These are phyloP conservation scores for Backusella morwellensis DNA, from an alignment of 192 early-diverging fungal species.

Conservation along the genomic window DNA sequence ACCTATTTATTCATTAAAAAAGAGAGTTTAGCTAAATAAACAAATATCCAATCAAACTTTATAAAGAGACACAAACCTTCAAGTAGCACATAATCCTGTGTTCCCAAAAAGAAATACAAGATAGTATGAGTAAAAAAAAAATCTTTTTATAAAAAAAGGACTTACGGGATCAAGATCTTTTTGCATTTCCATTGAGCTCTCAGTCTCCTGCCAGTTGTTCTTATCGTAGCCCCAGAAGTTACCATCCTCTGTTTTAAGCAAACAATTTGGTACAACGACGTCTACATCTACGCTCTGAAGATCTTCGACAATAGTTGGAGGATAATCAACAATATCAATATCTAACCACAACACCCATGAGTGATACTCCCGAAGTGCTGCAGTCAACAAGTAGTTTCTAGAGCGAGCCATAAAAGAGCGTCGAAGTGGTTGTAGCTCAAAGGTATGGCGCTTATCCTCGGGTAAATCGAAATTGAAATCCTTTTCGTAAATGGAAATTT, in stretches of 20 bases:
- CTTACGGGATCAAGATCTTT: conserved; percentile 25
- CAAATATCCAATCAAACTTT: neutral
- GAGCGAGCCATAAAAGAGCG: conserved; percentile 56
- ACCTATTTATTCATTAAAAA: conserved; percentile 13
- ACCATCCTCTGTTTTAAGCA: conserved; percentile 30
- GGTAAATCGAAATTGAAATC: conserved; percentile 54
- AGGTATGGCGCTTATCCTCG: conserved; percentile 49
- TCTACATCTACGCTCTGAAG: conserved; percentile 55
- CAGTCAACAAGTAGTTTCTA: conserved; percentile 55
- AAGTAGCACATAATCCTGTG: conserved; percentile 26
- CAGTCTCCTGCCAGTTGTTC: conserved; percentile 60
- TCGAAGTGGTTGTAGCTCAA: conserved; percentile 52
- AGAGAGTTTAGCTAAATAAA: neutral
- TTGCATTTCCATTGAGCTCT: conserved; percentile 43
- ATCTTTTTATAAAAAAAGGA: neutral
- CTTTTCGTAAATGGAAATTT: conserved; percentile 53
- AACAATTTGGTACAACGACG: conserved; percentile 58
- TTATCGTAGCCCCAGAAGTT: conserved; percentile 52
- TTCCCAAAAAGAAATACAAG: conserved; percentile 1
- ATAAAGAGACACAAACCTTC: conserved; percentile 21
- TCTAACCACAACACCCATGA: conserved; percentile 62
- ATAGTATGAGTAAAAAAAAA: conserved; percentile 6
- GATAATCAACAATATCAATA: conserved; percentile 56
- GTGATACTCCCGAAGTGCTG: conserved; percentile 48
- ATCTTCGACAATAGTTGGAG: conserved; percentile 50